phyloP scores from a whole-genome alignment of 176 grass and related monocot species.

The Eragrostis curvula region DNA sequence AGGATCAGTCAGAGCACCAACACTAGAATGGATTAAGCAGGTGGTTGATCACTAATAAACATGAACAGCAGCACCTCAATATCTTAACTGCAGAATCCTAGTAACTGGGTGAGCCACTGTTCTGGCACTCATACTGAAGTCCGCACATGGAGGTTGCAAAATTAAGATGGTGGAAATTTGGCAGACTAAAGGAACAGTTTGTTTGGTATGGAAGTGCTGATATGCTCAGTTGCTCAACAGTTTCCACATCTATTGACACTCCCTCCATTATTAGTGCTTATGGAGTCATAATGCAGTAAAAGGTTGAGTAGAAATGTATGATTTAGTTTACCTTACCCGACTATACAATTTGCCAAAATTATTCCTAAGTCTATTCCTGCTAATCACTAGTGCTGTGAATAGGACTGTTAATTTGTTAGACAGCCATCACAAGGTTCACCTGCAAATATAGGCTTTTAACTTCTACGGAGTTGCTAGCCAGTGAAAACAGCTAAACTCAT shows the following conservation, averaged over 20 bases:
- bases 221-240: background rate
- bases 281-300: background rate
- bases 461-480: background rate
- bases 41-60: no score
- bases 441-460: background rate
- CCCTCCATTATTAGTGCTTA: background rate
- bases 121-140: background rate
- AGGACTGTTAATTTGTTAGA: background rate
- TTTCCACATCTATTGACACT: background rate
- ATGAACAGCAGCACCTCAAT: background rate
- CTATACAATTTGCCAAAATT: background rate
- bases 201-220: background rate
- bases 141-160: background rate
- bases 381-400: background rate
- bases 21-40: background rate
- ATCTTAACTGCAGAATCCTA: background rate
- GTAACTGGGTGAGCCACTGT: background rate
- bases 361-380: background rate
- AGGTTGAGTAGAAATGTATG: background rate
- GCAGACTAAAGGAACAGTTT: constrained; percentile 12
- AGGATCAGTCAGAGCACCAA: constrained; percentile 5
- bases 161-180: background rate
- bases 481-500: background rate
- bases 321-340: background rate
- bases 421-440: background rate